Evolutionary conservation across 2,329 filamentous ascomycete species (phyloP), one percentile per base, ranked within the genome.

Genomic region (Diaporthe ilicicola): DNA sequence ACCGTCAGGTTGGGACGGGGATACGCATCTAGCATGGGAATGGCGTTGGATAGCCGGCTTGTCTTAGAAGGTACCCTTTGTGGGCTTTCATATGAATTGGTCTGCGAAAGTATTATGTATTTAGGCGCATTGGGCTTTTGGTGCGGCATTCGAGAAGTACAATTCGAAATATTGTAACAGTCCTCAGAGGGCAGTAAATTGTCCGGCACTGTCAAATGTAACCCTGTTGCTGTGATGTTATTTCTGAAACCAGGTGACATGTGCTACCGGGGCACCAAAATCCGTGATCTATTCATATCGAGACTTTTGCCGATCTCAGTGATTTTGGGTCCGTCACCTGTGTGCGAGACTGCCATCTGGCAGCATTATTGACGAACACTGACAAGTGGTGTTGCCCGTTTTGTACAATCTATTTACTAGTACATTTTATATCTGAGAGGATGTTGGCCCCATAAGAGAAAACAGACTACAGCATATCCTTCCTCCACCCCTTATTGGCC

Each of bases 401-500:
- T 27, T 8, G n/a, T 50, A 50, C 59, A 50, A 29, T 64, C 59
- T 48, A 59, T n/a, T 32, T 68, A 68, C 29, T 68, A 55, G 29
- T 68, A 68, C 66, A 68, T 22, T 37, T 32, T 22, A 70, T 37
- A 3, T 27, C 32, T 22, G 12, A 15, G 6, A n/a, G n/a, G n/a
- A n/a, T n/a, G n/a, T n/a, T n/a, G n/a, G 3, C 39, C 22, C 1
- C 24, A 19, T 22, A 22, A 22, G 7, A 22, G 8, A 34, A 46
- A 48, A 46, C 24, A n/a, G 27, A n/a, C 87, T 82, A 98, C 76
- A 97, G 81, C 96, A 99, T 98, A 22, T 88, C 90, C 81, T 92
- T 94, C 79, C 96, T 92, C 96, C 96, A 98, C 4, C 90, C 92
- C 79, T 91, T 93, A 72, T 88, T 91, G 13, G 93, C 94, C 76